Evolutionary conservation across 1,284 basidiomycete species (phyloP).

Genomic region (Mycosarcoma maydis): DNA sequence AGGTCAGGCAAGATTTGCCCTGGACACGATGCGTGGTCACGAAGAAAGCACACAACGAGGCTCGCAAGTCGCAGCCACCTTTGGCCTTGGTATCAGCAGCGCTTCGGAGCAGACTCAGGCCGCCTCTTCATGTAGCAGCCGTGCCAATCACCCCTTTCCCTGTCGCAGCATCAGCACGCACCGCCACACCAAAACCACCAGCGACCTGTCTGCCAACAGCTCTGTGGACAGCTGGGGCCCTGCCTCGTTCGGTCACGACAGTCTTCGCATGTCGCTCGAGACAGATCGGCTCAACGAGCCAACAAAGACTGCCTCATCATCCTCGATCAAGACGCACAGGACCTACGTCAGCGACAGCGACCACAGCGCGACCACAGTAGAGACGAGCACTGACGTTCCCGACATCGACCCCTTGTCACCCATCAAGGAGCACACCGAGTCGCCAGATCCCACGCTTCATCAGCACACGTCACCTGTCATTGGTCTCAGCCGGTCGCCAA

Average conservation of each 20-base stretch:
- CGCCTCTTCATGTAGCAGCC: neutral
- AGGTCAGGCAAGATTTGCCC: neutral
- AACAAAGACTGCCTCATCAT: slow-evolving; percentile 4
- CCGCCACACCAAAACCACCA: slow-evolving; percentile 26
- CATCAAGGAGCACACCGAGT: slow-evolving; percentile 41
- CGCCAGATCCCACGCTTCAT: slow-evolving; percentile 21
- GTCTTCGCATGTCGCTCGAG: slow-evolving; percentile 15
- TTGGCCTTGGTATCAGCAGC: slow-evolving; percentile 32
- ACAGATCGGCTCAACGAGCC: slow-evolving; percentile 6
- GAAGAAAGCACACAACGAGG: slow-evolving; percentile 7
- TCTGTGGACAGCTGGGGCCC: slow-evolving; percentile 38
- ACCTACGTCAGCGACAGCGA: slow-evolving; percentile 39
- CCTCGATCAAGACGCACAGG: slow-evolving; percentile 16
- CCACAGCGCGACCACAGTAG: slow-evolving; percentile 32
- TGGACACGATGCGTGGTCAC: slow-evolving; percentile 11
- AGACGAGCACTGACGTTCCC: slow-evolving; percentile 37
- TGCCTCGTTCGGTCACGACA: slow-evolving; percentile 18
- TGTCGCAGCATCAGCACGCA: slow-evolving; percentile 5
- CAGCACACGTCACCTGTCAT: slow-evolving; percentile 19
- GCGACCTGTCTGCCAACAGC: slow-evolving; percentile 27
- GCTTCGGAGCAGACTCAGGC: neutral
- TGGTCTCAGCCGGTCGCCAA: slow-evolving; percentile 6
- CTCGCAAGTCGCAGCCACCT: neutral
- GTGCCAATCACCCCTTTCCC: neutral
- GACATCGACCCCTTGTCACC: slow-evolving; percentile 35